Base-by-base conservation (phyloP, 108 stramenopile species). In the Licmophora abbreviata region DNA sequence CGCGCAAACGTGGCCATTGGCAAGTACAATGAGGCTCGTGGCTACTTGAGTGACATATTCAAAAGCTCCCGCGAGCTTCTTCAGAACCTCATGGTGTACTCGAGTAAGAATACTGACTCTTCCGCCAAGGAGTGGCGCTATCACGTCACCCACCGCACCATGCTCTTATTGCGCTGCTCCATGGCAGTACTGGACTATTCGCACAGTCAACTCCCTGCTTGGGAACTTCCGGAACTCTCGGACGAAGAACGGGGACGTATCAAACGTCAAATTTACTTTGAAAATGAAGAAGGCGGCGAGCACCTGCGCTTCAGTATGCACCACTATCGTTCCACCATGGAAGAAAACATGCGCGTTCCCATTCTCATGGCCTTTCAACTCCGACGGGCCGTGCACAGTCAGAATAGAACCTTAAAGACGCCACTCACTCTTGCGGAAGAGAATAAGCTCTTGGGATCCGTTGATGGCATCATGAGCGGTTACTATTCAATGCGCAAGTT, bases 141-240 rank as follows among this genome's bases (percentile, higher is more conserved):
- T 18, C 31, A 51, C 36, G 30, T 51, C n/a, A 32, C 51, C 3
- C 34, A 51, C 51, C 14, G 15, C n/a, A 23, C 51, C 21, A 41
- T 55, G 26, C 40, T 55, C 15, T 41, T 43, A 3, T 30, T 70
- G 9, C 64, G 73, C 1, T 33, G 49, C 6, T 31, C 54, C n/a
- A 38, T 70, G 30, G 54, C 66, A 6, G 69, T 55, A 4, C 14
- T 67, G 25, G 63, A 69, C 27, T 73, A 58, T 56, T 56, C 38
- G 14, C 29, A 45, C 8, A 20, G 26, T 15, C 22, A 47, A 12
- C 10, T 51, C 1, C 43, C 48, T 3, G 44, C 71, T 0, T 75
- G 73, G 63, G 56, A 69, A 26, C 25, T 64, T 6, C 59, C 74
- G 1, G 66, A 74, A 45, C 29, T 80, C 30, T 41, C 27, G 26